A percentile compares a stretch with the other conserved stretches of the same genome.
Conservation (phyloP, 208 protist genomes). For the Trypanosoma mega region DNA sequence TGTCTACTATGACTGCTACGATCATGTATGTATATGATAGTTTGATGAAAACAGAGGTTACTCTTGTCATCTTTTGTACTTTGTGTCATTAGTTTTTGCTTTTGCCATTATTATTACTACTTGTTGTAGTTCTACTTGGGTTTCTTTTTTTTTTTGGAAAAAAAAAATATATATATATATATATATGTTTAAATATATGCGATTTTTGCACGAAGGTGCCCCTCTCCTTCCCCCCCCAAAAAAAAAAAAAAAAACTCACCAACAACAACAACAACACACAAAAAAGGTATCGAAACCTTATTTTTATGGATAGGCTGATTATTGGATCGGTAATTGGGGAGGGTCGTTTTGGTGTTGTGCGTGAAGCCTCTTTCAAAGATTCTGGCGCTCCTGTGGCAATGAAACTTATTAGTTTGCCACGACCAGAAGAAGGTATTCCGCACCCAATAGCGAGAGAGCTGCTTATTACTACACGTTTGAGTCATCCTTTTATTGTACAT, state of each 20-base stretch:
- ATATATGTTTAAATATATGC: neutral
- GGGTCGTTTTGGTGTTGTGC: conserved; percentile 75
- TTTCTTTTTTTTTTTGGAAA: too few species aligned
- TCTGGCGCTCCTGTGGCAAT: conserved; percentile 65
- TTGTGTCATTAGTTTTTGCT: neutral
- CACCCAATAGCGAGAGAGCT: conserved; percentile 78
- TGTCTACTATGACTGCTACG: too few species aligned
- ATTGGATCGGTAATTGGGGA: conserved; percentile 66
- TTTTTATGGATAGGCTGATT: conserved; percentile 65
- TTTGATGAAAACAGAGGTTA: too few species aligned
- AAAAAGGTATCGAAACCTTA: too few species aligned
- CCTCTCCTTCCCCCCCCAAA: neutral
- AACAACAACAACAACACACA: too few species aligned
- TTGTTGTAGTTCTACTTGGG: neutral
- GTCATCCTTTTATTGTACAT: conserved; percentile 56
- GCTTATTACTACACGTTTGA: conserved; percentile 44
- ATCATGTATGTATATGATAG: too few species aligned
- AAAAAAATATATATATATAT: conserved; percentile 3
- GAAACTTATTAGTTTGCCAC: conserved; percentile 60
- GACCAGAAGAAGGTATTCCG: conserved; percentile 69
- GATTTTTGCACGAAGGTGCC: neutral
- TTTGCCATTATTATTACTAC: neutral
- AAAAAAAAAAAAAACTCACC: neutral
- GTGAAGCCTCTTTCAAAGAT: conserved; percentile 43
- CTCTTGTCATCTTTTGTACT: too few species aligned